These are phyloP conservation scores for Castanea crenata DNA, from an alignment of 306 rosid genomes.

Conservation along the genomic window DNA sequence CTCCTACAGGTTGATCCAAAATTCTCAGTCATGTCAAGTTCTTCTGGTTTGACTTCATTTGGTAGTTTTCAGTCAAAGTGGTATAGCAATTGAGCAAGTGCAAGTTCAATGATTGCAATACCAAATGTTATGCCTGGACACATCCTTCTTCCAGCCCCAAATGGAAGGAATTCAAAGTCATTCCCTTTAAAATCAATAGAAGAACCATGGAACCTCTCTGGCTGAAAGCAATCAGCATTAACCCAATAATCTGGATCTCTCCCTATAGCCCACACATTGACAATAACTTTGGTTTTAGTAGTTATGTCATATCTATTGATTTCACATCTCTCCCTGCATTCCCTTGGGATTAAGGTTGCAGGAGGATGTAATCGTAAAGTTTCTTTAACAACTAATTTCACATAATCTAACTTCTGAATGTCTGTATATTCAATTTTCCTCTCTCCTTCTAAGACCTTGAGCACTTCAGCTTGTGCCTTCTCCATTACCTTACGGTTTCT, in stretches of 20 bases:
- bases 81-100: slow-evolving; percentile 18
- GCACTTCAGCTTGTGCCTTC: slow-evolving; percentile 34
- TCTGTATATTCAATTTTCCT: background rate
- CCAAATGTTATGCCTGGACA: slow-evolving; percentile 32
- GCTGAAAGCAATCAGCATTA: slow-evolving; percentile 25
- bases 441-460: slow-evolving; percentile 19
- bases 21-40: slow-evolving; percentile 31
- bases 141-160: slow-evolving; percentile 35
- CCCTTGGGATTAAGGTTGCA: slow-evolving; percentile 24
- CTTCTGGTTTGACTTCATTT: slow-evolving; percentile 21
- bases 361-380: slow-evolving; percentile 32
- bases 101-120: slow-evolving; percentile 11
- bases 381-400: slow-evolving; percentile 30
- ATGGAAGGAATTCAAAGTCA: slow-evolving; percentile 26
- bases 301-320: slow-evolving; percentile 1
- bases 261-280: background rate
- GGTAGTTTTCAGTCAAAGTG: slow-evolving; percentile 32
- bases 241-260: slow-evolving; percentile 20
- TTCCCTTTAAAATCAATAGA: slow-evolving; percentile 23
- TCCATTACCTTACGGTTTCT: slow-evolving; percentile 36
- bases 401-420: background rate
- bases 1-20: background rate
- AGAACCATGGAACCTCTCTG: slow-evolving; percentile 28
- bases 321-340: slow-evolving; percentile 15
- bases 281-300: background rate